Evolutionary conservation across 2,329 filamentous ascomycete genomes (phyloP).

Genomic region (Pseudocercospora crystallina): DNA sequence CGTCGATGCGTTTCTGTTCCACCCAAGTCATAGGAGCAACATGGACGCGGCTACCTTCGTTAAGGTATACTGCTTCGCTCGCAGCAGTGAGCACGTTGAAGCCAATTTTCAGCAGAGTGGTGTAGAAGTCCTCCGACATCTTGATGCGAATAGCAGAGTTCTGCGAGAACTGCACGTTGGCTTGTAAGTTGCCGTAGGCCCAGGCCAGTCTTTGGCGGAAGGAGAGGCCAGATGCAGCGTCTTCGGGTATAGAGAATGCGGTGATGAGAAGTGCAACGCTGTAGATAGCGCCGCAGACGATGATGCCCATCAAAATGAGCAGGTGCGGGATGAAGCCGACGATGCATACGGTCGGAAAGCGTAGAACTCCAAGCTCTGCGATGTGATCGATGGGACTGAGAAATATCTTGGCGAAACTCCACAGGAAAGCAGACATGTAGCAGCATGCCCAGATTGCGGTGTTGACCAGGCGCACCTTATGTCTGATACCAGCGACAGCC

Average conservation of each 20-base stretch:
- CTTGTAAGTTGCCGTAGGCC: conserved; percentile 88
- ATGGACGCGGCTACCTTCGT: conserved; percentile 77
- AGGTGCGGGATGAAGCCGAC: conserved; percentile 93
- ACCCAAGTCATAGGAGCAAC: conserved; percentile 82
- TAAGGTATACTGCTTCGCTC: conserved; percentile 92
- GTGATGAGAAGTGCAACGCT: conserved; percentile 72
- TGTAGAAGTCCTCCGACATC: conserved; percentile 94
- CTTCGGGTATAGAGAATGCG: conserved; percentile 63
- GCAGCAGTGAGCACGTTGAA: conserved; percentile 89
- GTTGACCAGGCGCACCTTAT: conserved; percentile 76
- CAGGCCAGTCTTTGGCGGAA: conserved; percentile 62
- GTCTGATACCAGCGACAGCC: conserved; percentile 76
- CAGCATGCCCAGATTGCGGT: conserved; percentile 87
- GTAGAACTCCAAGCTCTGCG: conserved; percentile 69
- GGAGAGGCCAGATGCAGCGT: conserved; percentile 45
- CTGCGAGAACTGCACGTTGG: conserved; percentile 77
- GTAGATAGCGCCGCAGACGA: conserved; percentile 76
- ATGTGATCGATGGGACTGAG: conserved; percentile 53
- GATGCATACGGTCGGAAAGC: conserved; percentile 92
- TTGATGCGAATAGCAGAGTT: conserved; percentile 68
- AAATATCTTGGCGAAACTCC: conserved; percentile 61
- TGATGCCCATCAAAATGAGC: conserved; percentile 77
- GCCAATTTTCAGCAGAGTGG: conserved; percentile 78
- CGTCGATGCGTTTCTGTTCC: conserved; percentile 78
- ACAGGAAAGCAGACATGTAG: conserved; percentile 82